A percentile compares a stretch with the other conserved stretches of the same genome.
phyloP scores from a whole-genome alignment of 768 basidiomycete species.

The Mycena haematopus region DNA sequence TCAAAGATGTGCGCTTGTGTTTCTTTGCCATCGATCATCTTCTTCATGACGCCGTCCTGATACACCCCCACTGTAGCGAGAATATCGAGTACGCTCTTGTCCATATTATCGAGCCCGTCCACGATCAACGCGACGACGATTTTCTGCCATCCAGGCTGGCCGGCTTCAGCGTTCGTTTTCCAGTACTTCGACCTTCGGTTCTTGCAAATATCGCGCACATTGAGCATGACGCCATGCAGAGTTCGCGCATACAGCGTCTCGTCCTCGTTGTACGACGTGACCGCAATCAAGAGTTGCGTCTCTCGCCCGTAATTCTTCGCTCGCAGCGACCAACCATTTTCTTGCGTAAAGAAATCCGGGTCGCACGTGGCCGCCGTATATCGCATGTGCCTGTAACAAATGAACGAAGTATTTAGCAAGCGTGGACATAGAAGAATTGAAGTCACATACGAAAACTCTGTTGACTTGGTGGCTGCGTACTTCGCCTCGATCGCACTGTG shows the following conservation, averaged over 20 bases:
- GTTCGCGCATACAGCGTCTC: slow-evolving; percentile 88
- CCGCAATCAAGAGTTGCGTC: slow-evolving; percentile 92
- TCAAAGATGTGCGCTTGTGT: slow-evolving; percentile 96
- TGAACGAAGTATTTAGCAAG: neutral
- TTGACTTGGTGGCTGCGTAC: slow-evolving; percentile 60
- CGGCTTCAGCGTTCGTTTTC: slow-evolving; percentile 81
- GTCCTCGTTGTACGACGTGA: slow-evolving; percentile 93
- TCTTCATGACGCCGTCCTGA: slow-evolving; percentile 95
- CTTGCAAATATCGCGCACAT: slow-evolving; percentile 96
- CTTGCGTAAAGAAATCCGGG: slow-evolving; percentile 80
- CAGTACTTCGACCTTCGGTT: slow-evolving; percentile 93
- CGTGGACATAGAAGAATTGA: neutral
- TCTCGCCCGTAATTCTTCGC: slow-evolving; percentile 84
- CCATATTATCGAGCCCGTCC: slow-evolving; percentile 93
- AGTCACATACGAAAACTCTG: slow-evolving; percentile 71
- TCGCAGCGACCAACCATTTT: slow-evolving; percentile 82
- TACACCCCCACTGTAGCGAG: slow-evolving; percentile 91
- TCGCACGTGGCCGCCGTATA: slow-evolving; percentile 92
- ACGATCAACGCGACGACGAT: slow-evolving; percentile 91
- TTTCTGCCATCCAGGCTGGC: slow-evolving; percentile 86
- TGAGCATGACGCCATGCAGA: slow-evolving; percentile 94
- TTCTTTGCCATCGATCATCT: slow-evolving; percentile 85
- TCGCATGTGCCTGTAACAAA: slow-evolving; percentile 75
- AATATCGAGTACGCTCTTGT: slow-evolving; percentile 90
- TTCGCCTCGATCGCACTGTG: slow-evolving; percentile 69